Evolutionary conservation across 768 basidiomycete genomes (phyloP), one percentile per base, ranked within the genome.

Genomic region (Pisolithus albus): DNA sequence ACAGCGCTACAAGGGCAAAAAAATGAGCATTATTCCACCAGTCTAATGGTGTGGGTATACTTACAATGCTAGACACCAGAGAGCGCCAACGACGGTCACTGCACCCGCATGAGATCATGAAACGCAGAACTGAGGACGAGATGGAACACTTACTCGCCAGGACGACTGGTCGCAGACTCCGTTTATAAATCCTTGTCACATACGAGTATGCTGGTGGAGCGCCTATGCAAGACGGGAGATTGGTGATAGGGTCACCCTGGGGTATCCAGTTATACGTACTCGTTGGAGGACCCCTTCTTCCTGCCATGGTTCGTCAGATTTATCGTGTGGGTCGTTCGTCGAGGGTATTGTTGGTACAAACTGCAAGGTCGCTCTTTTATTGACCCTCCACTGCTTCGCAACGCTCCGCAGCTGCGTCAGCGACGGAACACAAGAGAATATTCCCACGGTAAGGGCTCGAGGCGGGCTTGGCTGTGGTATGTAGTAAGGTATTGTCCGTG

Each of bases 11-110:
- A 49, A 36, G 32, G 19, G 19, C n/a, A 6, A 2, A 23, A 3
- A 30, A 2, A 9, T 47, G 37, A 41, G 45, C 28, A 32, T 18
- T 11, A 8, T 2, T 7, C 23, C 3, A 26, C 6, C 6, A 2
- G 13, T 15, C 7, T 34, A 30, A n/a, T 3, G 9, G 32, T 1
- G 21, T 13, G 24, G 18, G 36, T 5, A 32, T 1, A 75, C 86
- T 67, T 64, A 88, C 87, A 77, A 78, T 53, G 80, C 66, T 8
- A 89, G 66, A 21, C 77, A 60, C 82, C 85, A 89, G 15, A 88
- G 50, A 6, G 75, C 79, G 21, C 70, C 72, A 21, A 83, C 30
- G 41, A 76, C 53, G 2, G 76, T 70, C 46, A 65, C 75, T 75
- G 28, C 8, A 18, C 11, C 7, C 40, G 13, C 32, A 23, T 26